Base-by-base conservation (phyloP, 257 asterid genomes). In the Scutellaria galericulata region DNA sequence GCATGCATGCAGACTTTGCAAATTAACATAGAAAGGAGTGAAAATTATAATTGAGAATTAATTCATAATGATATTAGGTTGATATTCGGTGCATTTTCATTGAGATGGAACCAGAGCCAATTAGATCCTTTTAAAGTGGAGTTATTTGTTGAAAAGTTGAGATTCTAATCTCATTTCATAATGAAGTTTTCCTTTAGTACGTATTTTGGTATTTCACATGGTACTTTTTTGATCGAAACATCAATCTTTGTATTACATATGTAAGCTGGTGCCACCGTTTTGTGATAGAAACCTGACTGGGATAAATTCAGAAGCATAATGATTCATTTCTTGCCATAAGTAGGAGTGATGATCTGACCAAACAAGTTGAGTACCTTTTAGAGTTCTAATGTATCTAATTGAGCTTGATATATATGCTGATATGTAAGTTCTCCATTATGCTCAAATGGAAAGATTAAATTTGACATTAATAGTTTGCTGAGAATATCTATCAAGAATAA, bases 261-360 rank as follows among this genome's bases (percentile, higher is more conserved):
- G 14, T 14, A 13, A 41, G 48, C 41, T n/a, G 18, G 1, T 37
- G 10, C 66, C 59, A 40, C 58, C 44, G 46, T 40, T 48, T 63
- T 22, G 6, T 37, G 70, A n/a, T 64, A 7, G 42, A 61, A 56
- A 63, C 64, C 42, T 60, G 18, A 14, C 46, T 54, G 46, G 55
- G n/a, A 31, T 47, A 66, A 31, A 39, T 51, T 68, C 51, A 9
- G 76, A 53, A 62, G 63, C 45, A 54, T 9, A 27, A 11, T 53
- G 35, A 44, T 15, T 67, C 54, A 68, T 53, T 51, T 40, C 45
- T 78, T 51, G 8, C 42, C 41, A 5, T 53, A 13, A 44, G 9
- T 44, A 69, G 48, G 68, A 69, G 50, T 35, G 67, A 27, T 75
- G 56, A 60, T 76, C 13, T 10, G 50, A 22, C 51, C 51, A 47